Evolutionary conservation across 1,284 basidiomycete genomes (phyloP), one percentile per base, ranked within the genome.

Genomic region (Paramarasmius palmivorus): DNA sequence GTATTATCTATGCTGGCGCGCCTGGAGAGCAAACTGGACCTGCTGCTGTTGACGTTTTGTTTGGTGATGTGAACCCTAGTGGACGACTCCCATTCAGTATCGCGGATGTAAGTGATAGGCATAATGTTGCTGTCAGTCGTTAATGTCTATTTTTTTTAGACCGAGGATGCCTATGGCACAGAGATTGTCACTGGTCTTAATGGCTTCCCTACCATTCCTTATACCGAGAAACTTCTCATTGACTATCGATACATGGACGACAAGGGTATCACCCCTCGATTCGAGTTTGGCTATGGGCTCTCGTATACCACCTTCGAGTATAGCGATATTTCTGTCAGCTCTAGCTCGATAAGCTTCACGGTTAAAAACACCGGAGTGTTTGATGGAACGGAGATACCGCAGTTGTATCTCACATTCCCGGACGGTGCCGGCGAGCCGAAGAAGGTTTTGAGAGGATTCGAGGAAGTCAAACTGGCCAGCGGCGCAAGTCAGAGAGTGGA

Each of bases 281-380:
- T 76, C 68, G 83, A 84, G 64, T 94, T 93, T 64, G 92, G 92
- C 2, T 92, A 82, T 66, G 92, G 92, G 0, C 70, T 93, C 19
- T 87, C 83, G 32, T 94, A 93, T 73, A 90, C 91, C 34, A 79
- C 71, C 0, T 94, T 94, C 69, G 67, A 73, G 12, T 88, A 88
- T 64, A 80, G 77, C 5, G 69, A 68, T 23, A 66, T 91, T 12
- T 62, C 78, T 5, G 62, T 61, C 0, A 59, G 57, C 46, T 66
- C 66, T 2, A 66, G 72, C 52, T 61, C 66, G 15, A 66, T 84
- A 14, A 67, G 67, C 1, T 86, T 85, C 68, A 69, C 64, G 0
- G 67, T 86, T 3, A 61, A 64, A 53, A 86, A 86, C 63, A 77
- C 72, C 2, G 84, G 84, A 25, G 56, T 63, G 0, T 66, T 79